Conservation (phyloP, 2,329 filamentous ascomycete genomes). For the Phyllosticta ampelicida region DNA sequence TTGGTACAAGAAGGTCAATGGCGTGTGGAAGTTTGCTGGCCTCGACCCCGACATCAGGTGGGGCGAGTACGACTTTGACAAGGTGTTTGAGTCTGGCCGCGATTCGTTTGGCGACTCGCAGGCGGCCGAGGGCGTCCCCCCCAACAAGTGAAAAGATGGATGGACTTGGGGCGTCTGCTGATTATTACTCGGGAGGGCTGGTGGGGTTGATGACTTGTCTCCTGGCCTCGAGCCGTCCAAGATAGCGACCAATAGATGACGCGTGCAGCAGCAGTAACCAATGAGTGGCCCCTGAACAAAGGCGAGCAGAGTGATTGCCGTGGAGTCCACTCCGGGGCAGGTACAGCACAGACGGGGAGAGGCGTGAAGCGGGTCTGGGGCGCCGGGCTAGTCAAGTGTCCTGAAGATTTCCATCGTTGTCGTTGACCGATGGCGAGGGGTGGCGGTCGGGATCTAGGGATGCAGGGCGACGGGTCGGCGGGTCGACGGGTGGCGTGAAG, state of each 20-base stretch:
- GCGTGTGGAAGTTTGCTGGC: slow-evolving; percentile 49
- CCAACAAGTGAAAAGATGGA: slow-evolving; percentile 3
- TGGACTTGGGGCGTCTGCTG: neutral
- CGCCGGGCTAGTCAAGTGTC: no score
- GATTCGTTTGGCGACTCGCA: slow-evolving; percentile 32
- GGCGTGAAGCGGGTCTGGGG: no score
- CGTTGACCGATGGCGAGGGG: neutral
- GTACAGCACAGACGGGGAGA: neutral
- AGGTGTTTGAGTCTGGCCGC: slow-evolving; percentile 40
- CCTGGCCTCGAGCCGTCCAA: neutral
- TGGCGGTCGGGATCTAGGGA: neutral
- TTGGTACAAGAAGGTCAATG: slow-evolving; percentile 48
- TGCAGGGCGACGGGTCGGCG: neutral
- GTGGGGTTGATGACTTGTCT: neutral
- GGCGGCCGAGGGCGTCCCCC: slow-evolving; percentile 29
- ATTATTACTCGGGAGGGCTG: neutral
- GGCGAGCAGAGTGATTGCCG: neutral
- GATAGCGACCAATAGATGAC: neutral
- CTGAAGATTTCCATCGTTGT: no score
- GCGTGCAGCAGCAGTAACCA: neutral
- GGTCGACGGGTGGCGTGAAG: neutral
- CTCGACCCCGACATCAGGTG: slow-evolving; percentile 44
- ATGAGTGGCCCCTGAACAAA: neutral
- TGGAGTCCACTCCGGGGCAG: neutral
- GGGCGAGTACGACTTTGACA: slow-evolving; percentile 47